Percentiles rank a stretch among this genome's conserved stretches.
Evolutionary conservation across 805 yeast genomes (phyloP).

Genomic region (Saccharomyces jurei): DNA sequence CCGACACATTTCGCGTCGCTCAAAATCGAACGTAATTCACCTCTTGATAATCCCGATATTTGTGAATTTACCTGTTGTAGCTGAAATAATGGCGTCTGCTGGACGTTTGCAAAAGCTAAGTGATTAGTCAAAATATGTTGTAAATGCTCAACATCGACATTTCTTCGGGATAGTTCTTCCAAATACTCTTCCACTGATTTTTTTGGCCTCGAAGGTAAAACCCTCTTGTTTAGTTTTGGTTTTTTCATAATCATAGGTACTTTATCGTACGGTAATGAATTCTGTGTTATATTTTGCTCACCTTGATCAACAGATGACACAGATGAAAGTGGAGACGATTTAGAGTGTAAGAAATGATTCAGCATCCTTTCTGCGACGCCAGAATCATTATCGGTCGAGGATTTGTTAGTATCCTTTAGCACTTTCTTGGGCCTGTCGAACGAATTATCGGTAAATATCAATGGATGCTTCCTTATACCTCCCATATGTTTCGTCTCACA

Average conservation of each 20-base stretch:
- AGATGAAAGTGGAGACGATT: neutral
- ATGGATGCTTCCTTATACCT: neutral
- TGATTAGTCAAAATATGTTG: constrained; percentile 69
- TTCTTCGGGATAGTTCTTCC: constrained; percentile 5
- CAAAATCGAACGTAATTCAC: constrained; percentile 39
- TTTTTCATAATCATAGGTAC: neutral
- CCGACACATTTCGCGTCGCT: constrained; percentile 61
- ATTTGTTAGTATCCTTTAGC: neutral
- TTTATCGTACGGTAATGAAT: neutral
- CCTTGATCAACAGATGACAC: neutral
- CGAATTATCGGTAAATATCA: neutral
- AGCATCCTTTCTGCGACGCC: neutral
- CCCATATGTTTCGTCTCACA: neutral
- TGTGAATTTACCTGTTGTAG: constrained; percentile 54
- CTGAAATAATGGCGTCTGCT: constrained; percentile 77
- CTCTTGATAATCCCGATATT: constrained; percentile 39
- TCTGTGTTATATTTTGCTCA: neutral
- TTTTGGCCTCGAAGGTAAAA: neutral
- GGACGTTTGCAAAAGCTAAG: constrained; percentile 79
- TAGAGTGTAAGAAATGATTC: neutral
- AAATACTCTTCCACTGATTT: neutral
- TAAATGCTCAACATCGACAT: constrained; percentile 43
- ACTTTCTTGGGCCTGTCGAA: neutral
- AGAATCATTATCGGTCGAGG: neutral
- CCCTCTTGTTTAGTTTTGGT: neutral